phyloP scores from a whole-genome alignment of 305 asterid genomes.

The Solanum hybrid region DNA sequence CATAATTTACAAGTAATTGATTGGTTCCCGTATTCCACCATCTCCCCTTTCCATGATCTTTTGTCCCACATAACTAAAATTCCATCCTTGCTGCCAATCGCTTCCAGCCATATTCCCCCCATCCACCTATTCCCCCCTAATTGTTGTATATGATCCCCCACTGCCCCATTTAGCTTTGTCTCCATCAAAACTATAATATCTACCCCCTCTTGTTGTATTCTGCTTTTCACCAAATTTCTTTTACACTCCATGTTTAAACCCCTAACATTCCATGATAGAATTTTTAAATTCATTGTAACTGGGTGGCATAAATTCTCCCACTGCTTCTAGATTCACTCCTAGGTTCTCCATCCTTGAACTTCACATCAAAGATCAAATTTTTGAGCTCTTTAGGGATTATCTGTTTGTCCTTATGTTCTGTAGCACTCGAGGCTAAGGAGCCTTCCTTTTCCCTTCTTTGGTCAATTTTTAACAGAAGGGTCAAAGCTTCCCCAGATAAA shows the following conservation, averaged over 20 bases:
- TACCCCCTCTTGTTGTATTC: too few relatives aligned
- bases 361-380: background rate
- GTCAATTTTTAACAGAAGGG: too few relatives aligned
- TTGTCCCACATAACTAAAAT: background rate
- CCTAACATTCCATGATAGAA: too few relatives aligned
- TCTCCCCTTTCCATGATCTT: background rate
- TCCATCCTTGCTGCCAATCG: background rate
- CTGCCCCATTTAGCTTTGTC: background rate
- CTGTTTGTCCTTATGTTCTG: background rate
- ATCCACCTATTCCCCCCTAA: background rate
- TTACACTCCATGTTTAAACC: too few relatives aligned
- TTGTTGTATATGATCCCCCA: background rate
- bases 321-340: too few relatives aligned
- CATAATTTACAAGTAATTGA: too few relatives aligned
- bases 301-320: too few relatives aligned
- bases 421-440: background rate
- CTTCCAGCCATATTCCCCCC: background rate
- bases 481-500: too few relatives aligned
- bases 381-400: background rate
- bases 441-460: too few relatives aligned
- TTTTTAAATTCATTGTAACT: too few relatives aligned
- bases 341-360: too few relatives aligned
- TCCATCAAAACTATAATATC: background rate
- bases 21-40: background rate
- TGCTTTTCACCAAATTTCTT: too few relatives aligned